A percentile compares a stretch with the other conserved stretches of the same genome.
Evolutionary conservation across 805 yeast genomes (phyloP).

Genomic region (Spathaspora passalidarum): DNA sequence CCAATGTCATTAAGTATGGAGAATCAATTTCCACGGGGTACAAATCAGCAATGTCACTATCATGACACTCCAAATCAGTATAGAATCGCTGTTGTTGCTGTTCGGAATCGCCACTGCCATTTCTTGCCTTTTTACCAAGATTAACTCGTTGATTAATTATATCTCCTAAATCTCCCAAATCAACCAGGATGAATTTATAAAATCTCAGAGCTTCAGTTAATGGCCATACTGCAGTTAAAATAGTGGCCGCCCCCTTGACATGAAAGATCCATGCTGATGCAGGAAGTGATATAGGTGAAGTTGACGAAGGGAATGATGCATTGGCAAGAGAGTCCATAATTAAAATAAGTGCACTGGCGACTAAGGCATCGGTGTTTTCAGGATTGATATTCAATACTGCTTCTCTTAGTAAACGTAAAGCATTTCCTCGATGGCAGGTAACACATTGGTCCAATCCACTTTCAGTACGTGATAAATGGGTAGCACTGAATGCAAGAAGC

Average conservation of each 20-base stretch:
- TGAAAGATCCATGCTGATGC: constrained; percentile 97
- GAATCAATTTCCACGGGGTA: constrained; percentile 83
- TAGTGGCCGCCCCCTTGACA: constrained; percentile 95
- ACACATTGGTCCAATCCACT: constrained; percentile 77
- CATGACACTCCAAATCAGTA: constrained; percentile 76
- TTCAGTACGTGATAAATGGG: constrained; percentile 79
- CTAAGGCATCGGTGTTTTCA: constrained; percentile 88
- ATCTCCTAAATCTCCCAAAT: constrained; percentile 85
- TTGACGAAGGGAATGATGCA: constrained; percentile 60
- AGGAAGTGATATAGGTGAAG: constrained; percentile 63
- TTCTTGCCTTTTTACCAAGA: constrained; percentile 16
- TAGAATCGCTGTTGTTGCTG: constrained; percentile 29
- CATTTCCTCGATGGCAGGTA: constrained; percentile 84
- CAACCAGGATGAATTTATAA: constrained; percentile 62
- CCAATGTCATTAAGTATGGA: constrained; percentile 84
- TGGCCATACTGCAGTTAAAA: constrained; percentile 95
- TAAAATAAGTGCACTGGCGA: constrained; percentile 83
- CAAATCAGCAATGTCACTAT: constrained; percentile 76
- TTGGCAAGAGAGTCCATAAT: constrained; percentile 94
- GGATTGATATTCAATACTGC: constrained; percentile 82
- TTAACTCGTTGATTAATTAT: constrained; percentile 43
- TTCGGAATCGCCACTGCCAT: constrained; percentile 19
- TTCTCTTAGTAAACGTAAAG: constrained; percentile 72
- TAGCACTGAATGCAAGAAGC: constrained; percentile 85
- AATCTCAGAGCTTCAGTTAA: constrained; percentile 46